These are phyloP conservation scores for Claviceps monticola DNA, from an alignment of 2,329 filamentous ascomycete species.

Conservation along the genomic window DNA sequence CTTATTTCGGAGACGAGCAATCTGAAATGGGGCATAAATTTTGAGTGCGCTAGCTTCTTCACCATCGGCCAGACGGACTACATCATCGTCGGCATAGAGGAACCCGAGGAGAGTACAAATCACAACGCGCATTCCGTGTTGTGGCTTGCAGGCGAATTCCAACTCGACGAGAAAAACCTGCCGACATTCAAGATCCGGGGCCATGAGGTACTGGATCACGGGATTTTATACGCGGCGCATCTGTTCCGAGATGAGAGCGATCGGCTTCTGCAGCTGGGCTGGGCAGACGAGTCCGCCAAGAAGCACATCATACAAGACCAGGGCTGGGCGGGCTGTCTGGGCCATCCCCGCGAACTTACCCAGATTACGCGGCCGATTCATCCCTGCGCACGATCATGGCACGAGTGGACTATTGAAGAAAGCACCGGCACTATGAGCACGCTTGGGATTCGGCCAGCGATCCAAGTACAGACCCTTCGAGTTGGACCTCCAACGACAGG, in stretches of 20 bases:
- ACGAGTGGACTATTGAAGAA: constrained; percentile 8
- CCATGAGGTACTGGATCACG: constrained; percentile 10
- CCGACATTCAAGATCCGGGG: constrained; percentile 5
- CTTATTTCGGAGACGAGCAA: constrained; percentile 2
- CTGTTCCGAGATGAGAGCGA: constrained; percentile 9
- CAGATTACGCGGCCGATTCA: constrained; percentile 2
- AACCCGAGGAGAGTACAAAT: constrained; percentile 5
- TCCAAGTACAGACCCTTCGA: constrained; percentile 4
- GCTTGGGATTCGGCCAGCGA: constrained; percentile 8
- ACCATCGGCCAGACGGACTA: constrained; percentile 6
- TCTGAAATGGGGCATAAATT: constrained; percentile 7
- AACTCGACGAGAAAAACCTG: background rate
- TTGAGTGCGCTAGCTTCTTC: constrained; percentile 14
- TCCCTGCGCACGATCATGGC: background rate
- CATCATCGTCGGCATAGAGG: constrained; percentile 8
- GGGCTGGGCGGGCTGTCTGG: constrained; percentile 9
- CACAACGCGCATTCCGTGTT: constrained; percentile 8
- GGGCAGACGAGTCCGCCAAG: constrained; percentile 9
- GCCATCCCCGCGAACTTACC: constrained; percentile 7
- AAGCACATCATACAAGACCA: constrained; percentile 5
- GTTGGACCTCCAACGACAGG: background rate
- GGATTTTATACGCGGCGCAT: constrained; percentile 12
- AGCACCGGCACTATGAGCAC: constrained; percentile 6
- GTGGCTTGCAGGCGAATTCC: constrained; percentile 6
- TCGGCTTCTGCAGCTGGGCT: constrained; percentile 9